phyloP scores from a whole-genome alignment of 2,329 filamentous ascomycete species.

The Ascochyta clinopodiicola region DNA sequence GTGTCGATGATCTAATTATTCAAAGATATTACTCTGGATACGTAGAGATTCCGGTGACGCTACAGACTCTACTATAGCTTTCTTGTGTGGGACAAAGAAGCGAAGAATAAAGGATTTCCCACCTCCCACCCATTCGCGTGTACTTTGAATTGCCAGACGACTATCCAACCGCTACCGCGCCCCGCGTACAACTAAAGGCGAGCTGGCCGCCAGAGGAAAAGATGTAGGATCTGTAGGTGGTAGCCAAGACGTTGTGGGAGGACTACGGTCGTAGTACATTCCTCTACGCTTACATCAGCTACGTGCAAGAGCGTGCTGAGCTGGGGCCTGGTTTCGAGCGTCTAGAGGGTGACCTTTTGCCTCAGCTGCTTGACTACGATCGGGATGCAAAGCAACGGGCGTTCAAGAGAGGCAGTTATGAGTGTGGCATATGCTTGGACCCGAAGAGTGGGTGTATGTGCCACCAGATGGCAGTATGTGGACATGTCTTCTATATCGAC shows the following conservation, averaged over 20 bases:
- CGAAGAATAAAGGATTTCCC: background rate
- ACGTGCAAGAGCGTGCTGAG: background rate
- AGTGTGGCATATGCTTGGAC: conserved; percentile 2
- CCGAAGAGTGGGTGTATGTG: background rate
- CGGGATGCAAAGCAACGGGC: background rate
- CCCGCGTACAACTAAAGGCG: background rate
- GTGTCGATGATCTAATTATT: background rate
- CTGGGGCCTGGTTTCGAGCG: background rate
- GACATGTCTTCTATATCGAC: conserved; percentile 8
- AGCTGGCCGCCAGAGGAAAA: background rate
- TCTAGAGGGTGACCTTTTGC: background rate
- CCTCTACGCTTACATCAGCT: background rate
- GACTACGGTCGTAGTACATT: background rate
- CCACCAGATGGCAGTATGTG: background rate
- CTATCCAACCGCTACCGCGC: background rate
- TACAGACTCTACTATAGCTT: background rate
- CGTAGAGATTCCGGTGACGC: background rate
- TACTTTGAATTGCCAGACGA: background rate
- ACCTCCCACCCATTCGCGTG: background rate
- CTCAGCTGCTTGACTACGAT: background rate
- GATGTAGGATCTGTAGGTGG: background rate
- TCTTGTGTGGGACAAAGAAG: background rate
- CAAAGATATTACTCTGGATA: background rate
- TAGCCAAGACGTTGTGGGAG: background rate
- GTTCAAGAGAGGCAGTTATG: background rate